Evolutionary conservation across 345 rosid genomes (phyloP).

Genomic region (Mallotus nudiflorus): DNA sequence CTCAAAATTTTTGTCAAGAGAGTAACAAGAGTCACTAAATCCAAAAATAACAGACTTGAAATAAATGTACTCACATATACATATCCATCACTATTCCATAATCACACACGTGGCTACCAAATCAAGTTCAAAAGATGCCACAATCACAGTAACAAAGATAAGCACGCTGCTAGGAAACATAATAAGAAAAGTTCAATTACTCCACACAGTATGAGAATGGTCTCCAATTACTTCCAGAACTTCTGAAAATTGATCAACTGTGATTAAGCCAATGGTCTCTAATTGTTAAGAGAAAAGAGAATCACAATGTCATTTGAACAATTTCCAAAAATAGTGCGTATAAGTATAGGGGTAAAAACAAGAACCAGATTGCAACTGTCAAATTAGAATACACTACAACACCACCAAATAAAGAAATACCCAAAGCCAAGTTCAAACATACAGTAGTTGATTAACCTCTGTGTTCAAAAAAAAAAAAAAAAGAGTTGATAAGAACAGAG

Average conservation of each 20-base stretch:
- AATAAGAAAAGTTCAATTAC: not conserved
- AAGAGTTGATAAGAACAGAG: too few relatives aligned
- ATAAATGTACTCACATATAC: not conserved
- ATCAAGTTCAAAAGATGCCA: not conserved
- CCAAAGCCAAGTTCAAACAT: not conserved
- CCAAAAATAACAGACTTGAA: not conserved
- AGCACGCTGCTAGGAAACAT: not conserved
- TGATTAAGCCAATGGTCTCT: not conserved
- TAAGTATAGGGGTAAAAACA: not conserved
- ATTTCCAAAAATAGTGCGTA: not conserved
- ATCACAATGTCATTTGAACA: not conserved
- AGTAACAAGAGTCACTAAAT: not conserved
- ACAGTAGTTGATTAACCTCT: not conserved
- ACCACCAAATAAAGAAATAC: not conserved
- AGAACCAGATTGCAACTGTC: not conserved
- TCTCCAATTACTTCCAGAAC: not conserved
- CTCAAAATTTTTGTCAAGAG: conserved; percentile 15
- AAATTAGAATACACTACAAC: not conserved
- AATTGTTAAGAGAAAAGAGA: not conserved
- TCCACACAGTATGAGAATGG: not conserved
- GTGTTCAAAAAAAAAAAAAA: not conserved
- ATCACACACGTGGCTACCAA: conserved; percentile 2
- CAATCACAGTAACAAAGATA: not conserved
- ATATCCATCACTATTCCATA: not conserved
- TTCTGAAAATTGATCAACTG: not conserved